phyloP scores from a whole-genome alignment of 2,329 filamentous ascomycete species.

The Penicillium verrucosum region DNA sequence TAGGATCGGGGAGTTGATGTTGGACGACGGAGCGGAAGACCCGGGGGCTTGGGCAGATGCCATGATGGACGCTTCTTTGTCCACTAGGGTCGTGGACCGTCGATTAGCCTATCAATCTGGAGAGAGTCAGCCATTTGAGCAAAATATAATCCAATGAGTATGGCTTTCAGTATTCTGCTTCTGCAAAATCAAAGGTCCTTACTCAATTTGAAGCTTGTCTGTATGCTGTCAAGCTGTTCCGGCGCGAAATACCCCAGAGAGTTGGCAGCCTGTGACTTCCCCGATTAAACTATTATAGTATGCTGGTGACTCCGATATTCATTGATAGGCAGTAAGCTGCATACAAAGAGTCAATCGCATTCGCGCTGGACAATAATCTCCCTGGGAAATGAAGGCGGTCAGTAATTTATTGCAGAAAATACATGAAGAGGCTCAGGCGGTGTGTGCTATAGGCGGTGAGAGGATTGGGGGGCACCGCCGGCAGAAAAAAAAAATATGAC shows the following conservation, averaged over 20 bases:
- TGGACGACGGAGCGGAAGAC: slow-evolving; percentile 37
- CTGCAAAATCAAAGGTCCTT: background rate
- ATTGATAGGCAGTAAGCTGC: background rate
- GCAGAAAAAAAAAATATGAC: slow-evolving; percentile 38
- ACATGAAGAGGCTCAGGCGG: background rate
- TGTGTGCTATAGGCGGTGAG: background rate
- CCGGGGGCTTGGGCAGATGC: slow-evolving; percentile 32
- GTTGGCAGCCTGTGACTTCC: background rate
- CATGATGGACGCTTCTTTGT: slow-evolving; percentile 21
- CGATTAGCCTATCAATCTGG: background rate
- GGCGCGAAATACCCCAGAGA: background rate
- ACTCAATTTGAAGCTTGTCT: background rate
- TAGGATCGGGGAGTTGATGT: slow-evolving; percentile 36
- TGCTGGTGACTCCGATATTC: background rate
- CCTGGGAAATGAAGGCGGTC: slow-evolving; percentile 4
- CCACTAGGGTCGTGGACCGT: background rate
- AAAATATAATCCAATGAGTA: background rate
- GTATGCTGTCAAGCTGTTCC: background rate
- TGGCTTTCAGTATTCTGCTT: background rate
- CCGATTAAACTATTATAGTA: background rate
- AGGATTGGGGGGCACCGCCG: slow-evolving; percentile 21
- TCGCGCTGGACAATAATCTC: background rate
- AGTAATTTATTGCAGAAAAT: slow-evolving; percentile 4
- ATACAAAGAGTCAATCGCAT: background rate
- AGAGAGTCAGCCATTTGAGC: background rate